Percentiles rank a stretch among this genome's conserved stretches.
Conservation (phyloP, 495 filamentous ascomycete genomes). For the Hapsidospora chrysogenum region DNA sequence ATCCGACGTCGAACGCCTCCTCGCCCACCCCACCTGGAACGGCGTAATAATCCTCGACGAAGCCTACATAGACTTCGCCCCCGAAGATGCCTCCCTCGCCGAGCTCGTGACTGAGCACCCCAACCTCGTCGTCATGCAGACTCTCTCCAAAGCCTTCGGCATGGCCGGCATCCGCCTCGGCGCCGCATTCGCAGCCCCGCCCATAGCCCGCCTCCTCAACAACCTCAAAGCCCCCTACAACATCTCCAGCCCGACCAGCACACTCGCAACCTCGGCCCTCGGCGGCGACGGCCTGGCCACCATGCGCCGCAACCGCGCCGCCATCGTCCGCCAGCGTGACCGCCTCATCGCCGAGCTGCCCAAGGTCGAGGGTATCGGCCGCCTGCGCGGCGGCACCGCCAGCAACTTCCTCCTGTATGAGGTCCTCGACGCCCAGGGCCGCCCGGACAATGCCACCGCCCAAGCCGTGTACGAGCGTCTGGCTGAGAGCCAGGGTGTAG, state of each 20-base stretch:
- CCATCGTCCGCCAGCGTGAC: conserved; percentile 60
- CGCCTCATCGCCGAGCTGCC: conserved; percentile 59
- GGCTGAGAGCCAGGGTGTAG: conserved; percentile 77
- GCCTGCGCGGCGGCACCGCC: conserved; percentile 61
- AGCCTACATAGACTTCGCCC: conserved; percentile 91
- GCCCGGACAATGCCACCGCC: conserved; percentile 62
- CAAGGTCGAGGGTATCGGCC: conserved; percentile 58
- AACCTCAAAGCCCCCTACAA: conserved; percentile 93
- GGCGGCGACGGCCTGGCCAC: conserved; percentile 42
- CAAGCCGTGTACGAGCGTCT: conserved; percentile 64
- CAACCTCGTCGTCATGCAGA: conserved; percentile 98
- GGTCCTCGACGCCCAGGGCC: conserved; percentile 55
- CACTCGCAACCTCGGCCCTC: conserved; percentile 62
- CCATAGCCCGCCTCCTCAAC: conserved; percentile 59
- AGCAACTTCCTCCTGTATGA: conserved; percentile 85
- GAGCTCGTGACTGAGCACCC: conserved; percentile 87
- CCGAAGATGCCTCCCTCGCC: conserved; percentile 50
- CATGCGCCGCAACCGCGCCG: conserved; percentile 49
- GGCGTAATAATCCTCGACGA: conserved; percentile 88
- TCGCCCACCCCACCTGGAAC: conserved; percentile 88
- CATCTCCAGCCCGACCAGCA: conserved; percentile 68
- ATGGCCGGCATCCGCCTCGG: conserved; percentile 79
- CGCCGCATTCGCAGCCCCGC: conserved; percentile 40
- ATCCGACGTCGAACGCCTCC: conserved; percentile 50
- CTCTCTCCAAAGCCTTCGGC: conserved; percentile 88